These are phyloP conservation scores for Angomonas desouzai DNA, from an alignment of 208 protist genomes.

Conservation along the genomic window DNA sequence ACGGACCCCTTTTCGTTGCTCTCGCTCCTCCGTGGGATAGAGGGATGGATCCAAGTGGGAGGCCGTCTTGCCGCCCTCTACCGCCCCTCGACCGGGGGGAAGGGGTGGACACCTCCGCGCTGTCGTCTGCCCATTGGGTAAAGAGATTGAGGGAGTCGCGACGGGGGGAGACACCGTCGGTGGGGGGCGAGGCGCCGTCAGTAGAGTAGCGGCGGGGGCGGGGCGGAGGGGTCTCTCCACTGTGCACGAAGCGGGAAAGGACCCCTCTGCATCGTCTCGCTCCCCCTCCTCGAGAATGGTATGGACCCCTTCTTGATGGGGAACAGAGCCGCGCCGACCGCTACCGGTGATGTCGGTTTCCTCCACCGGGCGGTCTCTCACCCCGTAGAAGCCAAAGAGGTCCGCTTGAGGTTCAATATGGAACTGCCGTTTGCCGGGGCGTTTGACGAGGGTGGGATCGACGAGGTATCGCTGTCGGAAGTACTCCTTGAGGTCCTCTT, in stretches of 20 bases:
- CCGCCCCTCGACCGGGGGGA: background rate
- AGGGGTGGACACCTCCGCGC: background rate
- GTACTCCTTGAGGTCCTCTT: slow-evolving; percentile 59
- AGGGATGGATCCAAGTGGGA: background rate
- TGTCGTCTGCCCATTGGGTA: background rate
- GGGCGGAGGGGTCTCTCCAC: slow-evolving; percentile 16
- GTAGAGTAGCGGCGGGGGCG: slow-evolving; percentile 6
- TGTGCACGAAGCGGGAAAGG: slow-evolving; percentile 2
- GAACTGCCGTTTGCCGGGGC: slow-evolving; percentile 39
- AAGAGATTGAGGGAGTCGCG: slow-evolving; percentile 8
- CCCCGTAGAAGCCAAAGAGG: slow-evolving; percentile 47
- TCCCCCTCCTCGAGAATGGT: slow-evolving; percentile 13
- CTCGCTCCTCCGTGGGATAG: background rate
- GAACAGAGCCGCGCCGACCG: background rate
- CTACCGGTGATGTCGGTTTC: slow-evolving; percentile 14
- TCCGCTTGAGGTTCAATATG: slow-evolving; percentile 31
- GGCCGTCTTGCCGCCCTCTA: background rate
- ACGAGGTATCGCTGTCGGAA: slow-evolving; percentile 52
- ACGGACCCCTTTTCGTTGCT: background rate
- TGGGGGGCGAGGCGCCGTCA: background rate
- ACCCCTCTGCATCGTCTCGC: background rate
- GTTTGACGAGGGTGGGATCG: slow-evolving; percentile 37
- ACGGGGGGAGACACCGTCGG: background rate
- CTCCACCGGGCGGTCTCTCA: slow-evolving; percentile 20
- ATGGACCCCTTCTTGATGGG: slow-evolving; percentile 6